Base-by-base conservation (phyloP, 495 filamentous ascomycete species). In the Podospora anserina region DNA sequence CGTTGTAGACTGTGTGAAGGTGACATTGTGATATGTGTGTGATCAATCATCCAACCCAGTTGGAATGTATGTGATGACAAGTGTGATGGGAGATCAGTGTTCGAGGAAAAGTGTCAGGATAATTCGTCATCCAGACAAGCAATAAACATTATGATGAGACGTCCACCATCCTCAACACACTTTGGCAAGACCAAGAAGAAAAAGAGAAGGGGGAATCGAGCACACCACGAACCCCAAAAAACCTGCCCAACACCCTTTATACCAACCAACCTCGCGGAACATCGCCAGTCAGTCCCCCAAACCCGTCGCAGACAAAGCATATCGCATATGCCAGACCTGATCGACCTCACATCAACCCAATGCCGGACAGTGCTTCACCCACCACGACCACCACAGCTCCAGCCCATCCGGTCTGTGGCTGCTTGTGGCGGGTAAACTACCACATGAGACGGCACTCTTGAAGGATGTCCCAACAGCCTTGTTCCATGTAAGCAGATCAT, bases 401-500 rank as follows among this genome's bases (percentile, higher is more conserved):
- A 58, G 55, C 55, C 23, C 39, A 23, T 23, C 23, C 1, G 0
- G 6, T 16, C 39, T 49, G 30, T 32, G 13, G 39, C 39, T 49
- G 13, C 7, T 49, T 49, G 39, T 49, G 68, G 66, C 71, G 71
- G 71, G 23, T 75, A 75, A 74, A 72, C 53, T 66, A 57, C 68
- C 55, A 74, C 73, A 71, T 77, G 69, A 76, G 70, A 77, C 70
- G 68, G 65, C 20, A 34, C 9, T 58, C 18, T 15, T 23, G 18
- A 26, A 20, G n/a, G 23, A 58, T 20, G n/a, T 58, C n/a, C 55
- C 1, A 58, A 23, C 55, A 61, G 32, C 55, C 62, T 55, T 72
- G 75, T 77, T 75, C 75, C 75, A 77, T 71, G 69, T 63, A 61
- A 55, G 75, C 3, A 71, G 73, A 77, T 77, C 75, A 73, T 68